Conservation (phyloP, 306 rosid species). For the Sesbania bispinosa region DNA sequence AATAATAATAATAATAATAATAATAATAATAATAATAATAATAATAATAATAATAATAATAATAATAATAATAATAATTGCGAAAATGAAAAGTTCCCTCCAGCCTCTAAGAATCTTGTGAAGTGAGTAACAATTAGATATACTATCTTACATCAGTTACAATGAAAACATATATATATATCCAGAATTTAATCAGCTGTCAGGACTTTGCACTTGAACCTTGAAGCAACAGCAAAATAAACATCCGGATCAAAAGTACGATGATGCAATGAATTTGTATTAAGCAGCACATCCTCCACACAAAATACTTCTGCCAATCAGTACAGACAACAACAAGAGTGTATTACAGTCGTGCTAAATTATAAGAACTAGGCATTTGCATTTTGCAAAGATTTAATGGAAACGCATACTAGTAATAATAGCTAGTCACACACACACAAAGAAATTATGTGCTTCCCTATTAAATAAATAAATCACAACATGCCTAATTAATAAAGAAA, state of each 20-base stretch:
- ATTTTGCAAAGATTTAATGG: too few relatives aligned
- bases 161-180: slow-evolving; percentile 34
- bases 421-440: too few relatives aligned
- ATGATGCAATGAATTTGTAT: background rate
- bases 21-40: too few relatives aligned
- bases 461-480: background rate
- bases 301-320: slow-evolving; percentile 54
- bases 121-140: slow-evolving; percentile 25
- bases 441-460: too few relatives aligned
- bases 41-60: too few relatives aligned
- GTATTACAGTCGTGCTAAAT: background rate
- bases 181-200: slow-evolving; percentile 25
- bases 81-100: slow-evolving; percentile 97
- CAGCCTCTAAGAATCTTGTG: slow-evolving; percentile 13
- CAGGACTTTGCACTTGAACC: slow-evolving; percentile 34
- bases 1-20: too few relatives aligned
- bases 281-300: slow-evolving; percentile 83
- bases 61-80: too few relatives aligned
- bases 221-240: slow-evolving; percentile 26
- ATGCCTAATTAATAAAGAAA: too few relatives aligned
- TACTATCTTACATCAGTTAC: slow-evolving; percentile 28
- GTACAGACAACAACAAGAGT: slow-evolving; percentile 9
- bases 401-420: too few relatives aligned
- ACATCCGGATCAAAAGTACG: slow-evolving; percentile 19
- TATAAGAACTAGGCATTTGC: background rate